Conservation (phyloP, 1,284 basidiomycete species). For the Melampsora larici-populina region DNA sequence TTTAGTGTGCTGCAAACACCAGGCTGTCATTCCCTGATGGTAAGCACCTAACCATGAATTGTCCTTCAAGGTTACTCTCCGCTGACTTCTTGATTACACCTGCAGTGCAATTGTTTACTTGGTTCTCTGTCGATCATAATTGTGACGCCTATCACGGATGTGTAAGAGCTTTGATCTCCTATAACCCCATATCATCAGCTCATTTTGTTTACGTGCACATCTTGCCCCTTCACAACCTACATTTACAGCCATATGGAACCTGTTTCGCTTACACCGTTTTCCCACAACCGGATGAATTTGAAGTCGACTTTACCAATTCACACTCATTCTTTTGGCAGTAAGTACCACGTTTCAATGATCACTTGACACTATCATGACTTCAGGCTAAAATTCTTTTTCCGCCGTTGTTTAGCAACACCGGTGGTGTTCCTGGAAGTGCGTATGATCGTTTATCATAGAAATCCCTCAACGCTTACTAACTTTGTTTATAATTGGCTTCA, state of each 20-base stretch:
- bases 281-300: constrained; percentile 18
- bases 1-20: constrained; percentile 21
- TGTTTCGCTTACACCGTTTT: constrained; percentile 28
- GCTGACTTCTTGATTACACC: background rate
- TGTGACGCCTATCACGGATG: constrained; percentile 35
- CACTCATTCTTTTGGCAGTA: constrained; percentile 42
- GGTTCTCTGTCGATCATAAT: constrained; percentile 24
- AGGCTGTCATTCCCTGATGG: constrained; percentile 30
- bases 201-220: background rate
- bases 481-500: background rate
- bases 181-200: background rate
- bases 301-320: constrained; percentile 25
- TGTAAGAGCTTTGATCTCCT: background rate
- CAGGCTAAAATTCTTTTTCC: background rate
- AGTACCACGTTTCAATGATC: background rate
- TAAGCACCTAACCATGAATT: background rate
- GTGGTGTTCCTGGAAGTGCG: constrained; percentile 1
- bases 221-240: background rate
- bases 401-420: background rate
- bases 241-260: constrained; percentile 30
- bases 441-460: background rate
- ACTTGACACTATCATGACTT: background rate
- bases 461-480: background rate
- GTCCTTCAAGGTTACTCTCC: background rate
- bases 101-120: constrained; percentile 30